Evolutionary conservation across 1,284 basidiomycete species (phyloP), one percentile per base, ranked within the genome.

Genomic region (Ustilago trichophora): DNA sequence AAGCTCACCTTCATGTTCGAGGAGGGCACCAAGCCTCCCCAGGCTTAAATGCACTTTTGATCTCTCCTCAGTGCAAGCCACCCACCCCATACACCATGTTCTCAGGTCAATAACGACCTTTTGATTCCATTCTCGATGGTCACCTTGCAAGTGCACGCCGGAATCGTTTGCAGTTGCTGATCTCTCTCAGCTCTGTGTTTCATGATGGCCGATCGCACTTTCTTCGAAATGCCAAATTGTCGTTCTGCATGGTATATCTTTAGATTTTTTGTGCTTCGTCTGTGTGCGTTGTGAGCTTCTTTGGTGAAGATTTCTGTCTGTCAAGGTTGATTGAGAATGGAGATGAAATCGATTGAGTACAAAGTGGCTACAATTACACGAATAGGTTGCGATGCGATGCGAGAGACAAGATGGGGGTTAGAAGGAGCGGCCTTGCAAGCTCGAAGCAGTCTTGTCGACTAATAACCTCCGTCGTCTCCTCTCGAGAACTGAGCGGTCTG

Each of bases 1-100:
- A 77, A 80, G 73, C 76, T 80, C 64, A 80, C 78, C 70, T 80
- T 78, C 72, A 75, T 79, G 69, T 80, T 80, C 67, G 72, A 76
- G 72, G 74, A 77, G 62, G 78, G 78, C 64, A 74, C 75, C 59
- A 72, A 71, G 65, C 75, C 74, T 18, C 74, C 70, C 33, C 62
- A 60, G 45, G 66, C 75, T 41, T 77, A 71, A 75, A 50, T 34
- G 49, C 37, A 29, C 22, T 26, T 11, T n/a, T n/a, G n/a, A n/a
- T n/a, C n/a, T n/a, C n/a, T n/a, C n/a, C n/a, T n/a, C n/a, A n/a
- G n/a, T n/a, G n/a, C n/a, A n/a, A n/a, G n/a, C n/a, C n/a, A 10
- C 29, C 27, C 32, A 16, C 31, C 12, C 41, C n/a, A 42, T 12
- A 18, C 11, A 15, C 59, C 59, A 47, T 56, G 53, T 55, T 44